Base-by-base conservation (phyloP, 2,329 filamentous ascomycete species). In the Neopestalotiopsis clavispora region DNA sequence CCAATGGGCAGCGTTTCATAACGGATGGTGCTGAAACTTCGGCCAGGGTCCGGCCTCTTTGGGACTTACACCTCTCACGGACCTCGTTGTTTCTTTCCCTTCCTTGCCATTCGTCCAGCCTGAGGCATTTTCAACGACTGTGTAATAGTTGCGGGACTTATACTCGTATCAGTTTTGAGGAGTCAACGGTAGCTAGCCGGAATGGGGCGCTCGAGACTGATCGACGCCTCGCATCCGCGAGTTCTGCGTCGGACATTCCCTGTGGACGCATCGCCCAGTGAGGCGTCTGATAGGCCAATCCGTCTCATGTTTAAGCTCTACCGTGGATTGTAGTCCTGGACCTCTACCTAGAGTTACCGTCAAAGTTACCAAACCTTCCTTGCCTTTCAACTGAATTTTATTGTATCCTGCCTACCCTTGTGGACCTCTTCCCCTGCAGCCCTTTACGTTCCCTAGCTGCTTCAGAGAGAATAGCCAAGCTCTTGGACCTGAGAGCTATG, bases 181-280 rank as follows among this genome's bases (percentile, higher is more conserved):
- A 61, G 56, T 62, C 56, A 17, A 66, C 34, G 17, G 68, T 74
- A 71, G 69, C 72, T 74, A 70, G 69, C 72, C 70, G 61, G 62
- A 73, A 71, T 62, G 57, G 70, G 71, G 67, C 32, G 71, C 72
- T 70, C 74, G 74, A 76, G 75, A 76, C 74, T 65, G 74, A 74
- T 75, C 74, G 71, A 72, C 74, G 69, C 58, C 49, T 69, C 69
- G 72, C 65, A 70, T 70, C 71, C 69, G 69, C 38, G 30, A 62
- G 68, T 70, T 72, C 72, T 69, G 70, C 70, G 73, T 75, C 69
- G 64, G 73, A 75, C 62, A 52, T 40, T 58, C 66, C 69, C 69
- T 66, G 61, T 42, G 42, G 28, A 49, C 65, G 49, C 59, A 62
- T 61, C 28, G 56, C 60, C 14, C 34, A 14, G 3, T 34, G 12